Evolutionary conservation across 1,284 basidiomycete genomes (phyloP), one percentile per base, ranked within the genome.

Genomic region (Phaffia rhodozyma): DNA sequence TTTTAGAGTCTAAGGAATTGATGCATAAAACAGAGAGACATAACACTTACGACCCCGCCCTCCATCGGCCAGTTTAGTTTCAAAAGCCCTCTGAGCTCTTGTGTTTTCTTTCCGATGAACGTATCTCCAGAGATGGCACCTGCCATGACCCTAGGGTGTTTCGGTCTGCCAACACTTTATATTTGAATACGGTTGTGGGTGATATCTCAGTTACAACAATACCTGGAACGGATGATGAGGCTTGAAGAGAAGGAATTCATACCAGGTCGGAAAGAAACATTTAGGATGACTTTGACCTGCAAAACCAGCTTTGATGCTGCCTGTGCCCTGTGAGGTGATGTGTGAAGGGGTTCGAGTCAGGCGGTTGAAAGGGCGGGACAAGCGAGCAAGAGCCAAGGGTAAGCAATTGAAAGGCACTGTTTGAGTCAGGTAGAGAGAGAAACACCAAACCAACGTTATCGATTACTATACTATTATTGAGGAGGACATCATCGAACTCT

Each of bases 1-100:
- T 43, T n/a, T 16, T 29, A 27, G 5, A 51, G 2, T 61, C 34
- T 20, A 21, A n/a, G 51, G 13, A 38, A n/a, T 25, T 21, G 30
- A 48, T 25, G 52, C 23, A 23, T 27, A 23, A 47, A 25, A 30
- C 30, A 43, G 43, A 25, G 50, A 21, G 48, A 13, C 23, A 5
- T 20, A 4, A 21, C 25, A 64, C 67, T 72, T 43, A 77, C 89
- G 65, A 92, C 87, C 23, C 90, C 90, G 75, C 92, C 89, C 73
- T 93, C 90, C 84, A 97, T 96, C n/a, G 93, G 93, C 74, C 97
- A 97, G 75, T 91, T 92, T 71, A 97, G 94, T 80, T 94, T 94
- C 67, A 97, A 81, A 67, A 97, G 78, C 16, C 93, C 93, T 66
- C 92, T 81, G 69, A 91, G 86, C 72, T 97, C 93, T 77, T 97